Evolutionary conservation across 495 filamentous ascomycete genomes (phyloP).

Genomic region (Penicillium steckii): DNA sequence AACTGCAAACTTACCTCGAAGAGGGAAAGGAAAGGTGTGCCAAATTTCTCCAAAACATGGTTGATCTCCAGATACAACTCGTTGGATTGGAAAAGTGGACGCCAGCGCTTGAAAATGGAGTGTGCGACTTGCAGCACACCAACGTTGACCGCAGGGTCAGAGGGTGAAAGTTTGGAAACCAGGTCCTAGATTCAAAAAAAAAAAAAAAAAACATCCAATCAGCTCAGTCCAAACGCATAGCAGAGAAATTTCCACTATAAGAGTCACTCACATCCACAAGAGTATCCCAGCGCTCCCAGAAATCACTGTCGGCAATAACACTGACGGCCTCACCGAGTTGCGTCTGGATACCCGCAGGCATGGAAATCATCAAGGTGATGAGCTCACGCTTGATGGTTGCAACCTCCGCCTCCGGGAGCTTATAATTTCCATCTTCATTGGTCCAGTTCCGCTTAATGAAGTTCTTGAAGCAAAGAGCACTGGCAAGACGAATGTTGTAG

Average conservation of each 20-base stretch:
- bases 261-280: constrained; percentile 66
- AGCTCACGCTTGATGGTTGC: constrained; percentile 87
- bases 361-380: constrained; percentile 93
- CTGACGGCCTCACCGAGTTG: constrained; percentile 96
- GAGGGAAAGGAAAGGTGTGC: constrained; percentile 73
- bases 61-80: constrained; percentile 90
- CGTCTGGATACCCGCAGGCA: constrained; percentile 80
- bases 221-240: neutral
- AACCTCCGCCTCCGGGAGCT: constrained; percentile 77
- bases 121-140: constrained; percentile 96
- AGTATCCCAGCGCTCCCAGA: constrained; percentile 93
- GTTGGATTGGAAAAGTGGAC: constrained; percentile 88
- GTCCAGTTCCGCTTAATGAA: constrained; percentile 90
- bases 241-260: neutral
- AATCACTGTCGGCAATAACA: constrained; percentile 96
- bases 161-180: constrained; percentile 76
- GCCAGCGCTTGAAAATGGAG: constrained; percentile 96
- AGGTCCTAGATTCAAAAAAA: constrained; percentile 59
- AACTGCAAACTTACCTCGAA: constrained; percentile 56
- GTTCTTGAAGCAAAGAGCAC: constrained; percentile 97
- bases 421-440: constrained; percentile 90
- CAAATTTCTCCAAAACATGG: constrained; percentile 85
- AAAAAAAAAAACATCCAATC: neutral
- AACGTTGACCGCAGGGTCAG: constrained; percentile 78
- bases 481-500: constrained; percentile 78